Evolutionary conservation across 1,139 yeast genomes (phyloP).

Genomic region (Suhomyces yuchorum): DNA sequence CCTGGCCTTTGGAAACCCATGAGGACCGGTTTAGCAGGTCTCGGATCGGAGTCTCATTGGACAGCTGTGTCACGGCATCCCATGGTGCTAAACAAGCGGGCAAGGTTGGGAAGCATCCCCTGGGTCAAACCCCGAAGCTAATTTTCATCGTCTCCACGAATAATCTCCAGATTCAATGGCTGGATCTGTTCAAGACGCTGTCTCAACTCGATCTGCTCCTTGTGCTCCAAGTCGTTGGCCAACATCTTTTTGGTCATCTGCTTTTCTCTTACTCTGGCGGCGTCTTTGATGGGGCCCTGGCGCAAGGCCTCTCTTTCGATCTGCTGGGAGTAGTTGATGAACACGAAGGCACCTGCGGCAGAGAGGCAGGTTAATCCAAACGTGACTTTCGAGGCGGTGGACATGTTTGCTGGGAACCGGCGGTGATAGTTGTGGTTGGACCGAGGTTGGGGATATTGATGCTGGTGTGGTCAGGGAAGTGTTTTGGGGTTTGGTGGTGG

Average conservation of each 20-base stretch:
- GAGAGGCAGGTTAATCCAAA: conserved; percentile 58
- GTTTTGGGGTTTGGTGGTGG: neutral
- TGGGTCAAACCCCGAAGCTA: neutral
- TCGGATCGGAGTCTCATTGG: no score
- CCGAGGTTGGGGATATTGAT: neutral
- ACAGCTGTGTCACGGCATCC: no score
- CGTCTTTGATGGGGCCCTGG: conserved; percentile 82
- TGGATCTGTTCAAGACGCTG: conserved; percentile 66
- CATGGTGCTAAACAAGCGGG: no score
- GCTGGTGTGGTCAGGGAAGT: neutral
- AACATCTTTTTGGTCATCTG: conserved; percentile 38
- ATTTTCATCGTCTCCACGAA: conserved; percentile 31
- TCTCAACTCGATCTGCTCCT: conserved; percentile 67
- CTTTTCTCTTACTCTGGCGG: conserved; percentile 57
- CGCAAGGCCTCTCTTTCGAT: conserved; percentile 68
- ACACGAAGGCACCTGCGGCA: conserved; percentile 61
- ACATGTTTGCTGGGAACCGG: conserved; percentile 53
- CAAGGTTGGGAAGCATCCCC: no score
- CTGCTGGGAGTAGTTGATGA: conserved; percentile 69
- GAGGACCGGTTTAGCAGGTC: no score
- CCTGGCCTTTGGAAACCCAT: no score
- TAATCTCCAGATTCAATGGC: conserved; percentile 52
- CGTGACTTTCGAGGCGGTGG: conserved; percentile 71
- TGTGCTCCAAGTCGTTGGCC: conserved; percentile 73
- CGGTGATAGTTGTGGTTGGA: neutral